Evolutionary conservation across 106 monocot species (phyloP).

Genomic region (Dendrobium officinale): DNA sequence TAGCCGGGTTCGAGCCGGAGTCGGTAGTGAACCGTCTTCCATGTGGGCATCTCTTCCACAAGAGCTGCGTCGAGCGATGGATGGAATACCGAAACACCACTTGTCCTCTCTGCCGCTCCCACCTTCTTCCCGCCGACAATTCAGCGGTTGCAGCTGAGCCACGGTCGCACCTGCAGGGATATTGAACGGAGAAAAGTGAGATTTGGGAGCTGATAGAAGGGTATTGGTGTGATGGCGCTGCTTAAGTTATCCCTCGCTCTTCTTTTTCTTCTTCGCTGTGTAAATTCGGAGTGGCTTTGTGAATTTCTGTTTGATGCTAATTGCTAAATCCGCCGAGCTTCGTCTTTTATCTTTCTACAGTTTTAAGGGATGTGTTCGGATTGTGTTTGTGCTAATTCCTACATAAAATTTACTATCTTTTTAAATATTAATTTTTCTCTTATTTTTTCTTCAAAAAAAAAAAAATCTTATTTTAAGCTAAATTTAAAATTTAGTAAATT

Average conservation of each 20-base stretch:
- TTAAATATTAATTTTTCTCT: too few species aligned
- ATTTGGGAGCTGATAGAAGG: too few species aligned
- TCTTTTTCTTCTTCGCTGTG: slow-evolving; percentile 7
- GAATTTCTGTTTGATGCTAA: too few species aligned
- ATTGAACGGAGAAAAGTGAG: neutral
- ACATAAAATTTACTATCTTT: too few species aligned
- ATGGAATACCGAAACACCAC: slow-evolving; percentile 67
- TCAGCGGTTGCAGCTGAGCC: neutral
- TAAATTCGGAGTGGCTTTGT: neutral
- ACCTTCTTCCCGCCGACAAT: slow-evolving; percentile 25
- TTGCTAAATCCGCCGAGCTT: too few species aligned
- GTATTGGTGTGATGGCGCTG: neutral
- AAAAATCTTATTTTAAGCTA: too few species aligned
- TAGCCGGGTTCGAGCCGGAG: slow-evolving; percentile 55
- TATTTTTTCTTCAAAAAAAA: too few species aligned
- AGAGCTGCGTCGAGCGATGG: slow-evolving; percentile 65
- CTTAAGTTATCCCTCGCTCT: slow-evolving; percentile 2
- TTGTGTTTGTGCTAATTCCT: too few species aligned
- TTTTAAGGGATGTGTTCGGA: too few species aligned
- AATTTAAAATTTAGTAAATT: too few species aligned
- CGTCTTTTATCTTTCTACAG: too few species aligned
- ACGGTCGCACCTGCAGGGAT: neutral
- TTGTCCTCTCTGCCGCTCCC: slow-evolving; percentile 72
- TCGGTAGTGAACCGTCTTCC: slow-evolving; percentile 70
- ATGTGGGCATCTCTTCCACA: slow-evolving; percentile 81